Conservation (phyloP, 768 basidiomycete genomes). For the Leccinum incarnatum region DNA sequence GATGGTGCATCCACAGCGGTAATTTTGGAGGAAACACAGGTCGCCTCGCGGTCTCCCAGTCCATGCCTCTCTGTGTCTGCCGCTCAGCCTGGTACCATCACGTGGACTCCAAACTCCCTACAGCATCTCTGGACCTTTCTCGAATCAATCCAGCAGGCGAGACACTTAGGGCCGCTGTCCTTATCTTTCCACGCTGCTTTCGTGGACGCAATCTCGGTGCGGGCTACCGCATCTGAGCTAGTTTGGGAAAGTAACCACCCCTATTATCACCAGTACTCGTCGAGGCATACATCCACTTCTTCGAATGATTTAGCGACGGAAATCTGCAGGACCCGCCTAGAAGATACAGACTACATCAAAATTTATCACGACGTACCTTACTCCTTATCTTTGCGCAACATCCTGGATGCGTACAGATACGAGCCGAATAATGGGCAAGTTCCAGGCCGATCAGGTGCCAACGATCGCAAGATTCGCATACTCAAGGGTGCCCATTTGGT, state of each 20-base stretch:
- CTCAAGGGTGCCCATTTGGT: constrained; percentile 48
- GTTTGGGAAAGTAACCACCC: constrained; percentile 27
- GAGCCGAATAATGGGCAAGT: constrained; percentile 9
- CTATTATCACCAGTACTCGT: constrained; percentile 16
- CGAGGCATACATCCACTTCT: constrained; percentile 7
- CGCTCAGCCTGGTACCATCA: constrained; percentile 30
- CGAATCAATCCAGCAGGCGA: constrained; percentile 35
- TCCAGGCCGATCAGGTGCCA: constrained; percentile 25
- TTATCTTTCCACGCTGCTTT: constrained; percentile 45
- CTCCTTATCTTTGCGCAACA: constrained; percentile 47
- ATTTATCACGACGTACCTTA: constrained; percentile 53
- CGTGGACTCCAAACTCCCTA: constrained; percentile 47
- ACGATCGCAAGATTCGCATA: constrained; percentile 40
- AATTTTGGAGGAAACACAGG: constrained; percentile 33
- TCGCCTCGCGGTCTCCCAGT: constrained; percentile 14
- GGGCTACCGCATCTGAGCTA: constrained; percentile 16
- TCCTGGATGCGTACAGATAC: constrained; percentile 52
- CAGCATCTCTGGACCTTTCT: constrained; percentile 52
- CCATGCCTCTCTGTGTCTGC: constrained; percentile 17
- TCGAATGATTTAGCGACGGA: constrained; percentile 14
- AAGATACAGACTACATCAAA: constrained; percentile 50
- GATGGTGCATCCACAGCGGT: constrained; percentile 41
- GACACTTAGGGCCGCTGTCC: constrained; percentile 44
- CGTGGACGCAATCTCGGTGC: constrained; percentile 6
- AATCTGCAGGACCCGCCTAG: constrained; percentile 24